Percentiles rank a stretch among this genome's conserved stretches.
These are phyloP conservation scores for Raffaelea deltoideospora DNA, from an alignment of 2,329 filamentous ascomycete genomes.

Conservation along the genomic window DNA sequence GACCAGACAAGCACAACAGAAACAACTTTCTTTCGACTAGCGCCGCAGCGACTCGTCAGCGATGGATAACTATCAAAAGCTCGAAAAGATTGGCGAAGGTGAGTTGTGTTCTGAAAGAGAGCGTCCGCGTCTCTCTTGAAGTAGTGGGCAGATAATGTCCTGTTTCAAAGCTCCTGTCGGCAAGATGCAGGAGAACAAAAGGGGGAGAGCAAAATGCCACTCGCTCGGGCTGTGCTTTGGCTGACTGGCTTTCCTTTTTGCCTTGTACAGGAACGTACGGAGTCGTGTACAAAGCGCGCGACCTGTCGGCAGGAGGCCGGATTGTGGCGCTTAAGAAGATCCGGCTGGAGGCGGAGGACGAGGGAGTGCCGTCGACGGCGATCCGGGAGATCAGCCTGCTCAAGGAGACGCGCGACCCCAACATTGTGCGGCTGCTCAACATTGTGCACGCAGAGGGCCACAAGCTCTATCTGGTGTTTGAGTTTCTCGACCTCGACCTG, in stretches of 20 bases:
- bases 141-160: not conserved
- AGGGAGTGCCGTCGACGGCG: conserved; percentile 76
- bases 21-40: not conserved
- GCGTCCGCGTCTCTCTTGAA: too few species aligned
- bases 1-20: too few species aligned
- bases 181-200: too few species aligned
- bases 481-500: conserved; percentile 74
- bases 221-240: too few species aligned
- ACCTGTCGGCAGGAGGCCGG: conserved; percentile 60
- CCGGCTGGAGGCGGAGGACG: conserved; percentile 79
- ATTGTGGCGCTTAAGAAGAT: conserved; percentile 91
- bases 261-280: conserved; percentile 79
- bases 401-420: conserved; percentile 83
- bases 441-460: conserved; percentile 85
- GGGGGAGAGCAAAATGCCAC: too few species aligned
- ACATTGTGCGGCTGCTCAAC: conserved; percentile 72
- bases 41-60: not conserved
- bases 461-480: conserved; percentile 81
- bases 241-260: too few species aligned
- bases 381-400: conserved; percentile 85
- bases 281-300: conserved; percentile 81
- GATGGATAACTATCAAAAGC: conserved; percentile 88
- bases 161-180: not conserved
- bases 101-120: conserved; percentile 18
- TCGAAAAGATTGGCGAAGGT: conserved; percentile 89